Evolutionary conservation across 345 rosid genomes (phyloP).

Genomic region (Erysimum cheiranthoides): DNA sequence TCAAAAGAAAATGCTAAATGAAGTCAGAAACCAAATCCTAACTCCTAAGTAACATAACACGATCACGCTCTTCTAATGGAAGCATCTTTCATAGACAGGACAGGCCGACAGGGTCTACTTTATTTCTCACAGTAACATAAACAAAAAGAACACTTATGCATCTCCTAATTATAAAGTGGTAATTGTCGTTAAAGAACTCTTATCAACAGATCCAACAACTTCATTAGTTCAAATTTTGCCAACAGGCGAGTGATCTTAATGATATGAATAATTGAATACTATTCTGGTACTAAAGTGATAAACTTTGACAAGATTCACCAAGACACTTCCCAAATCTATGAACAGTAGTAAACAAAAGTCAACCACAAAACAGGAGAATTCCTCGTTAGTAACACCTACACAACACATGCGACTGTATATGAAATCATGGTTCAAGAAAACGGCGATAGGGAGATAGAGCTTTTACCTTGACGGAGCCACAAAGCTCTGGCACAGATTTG

Average conservation of each 20-base stretch:
- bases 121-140: no score
- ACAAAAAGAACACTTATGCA: background rate
- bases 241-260: background rate
- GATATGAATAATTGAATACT: background rate
- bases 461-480: slow-evolving; percentile 74
- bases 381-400: no score
- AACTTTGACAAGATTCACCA: background rate
- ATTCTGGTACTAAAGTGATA: background rate
- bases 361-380: background rate
- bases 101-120: no score
- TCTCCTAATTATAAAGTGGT: background rate
- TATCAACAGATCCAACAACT: background rate
- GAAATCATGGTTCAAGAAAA: background rate
- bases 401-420: background rate
- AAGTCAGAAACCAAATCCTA: no score
- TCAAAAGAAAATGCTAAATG: background rate
- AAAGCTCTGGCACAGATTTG: slow-evolving; percentile 75
- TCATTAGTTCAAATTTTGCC: background rate
- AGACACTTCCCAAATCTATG: background rate
- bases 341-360: background rate
- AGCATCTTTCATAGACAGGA: no score
- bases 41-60: background rate
- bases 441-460: background rate
- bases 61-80: no score
- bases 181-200: background rate